Base-by-base conservation (phyloP, 2,329 filamentous ascomycete species). In the Alternaria gaisen region DNA sequence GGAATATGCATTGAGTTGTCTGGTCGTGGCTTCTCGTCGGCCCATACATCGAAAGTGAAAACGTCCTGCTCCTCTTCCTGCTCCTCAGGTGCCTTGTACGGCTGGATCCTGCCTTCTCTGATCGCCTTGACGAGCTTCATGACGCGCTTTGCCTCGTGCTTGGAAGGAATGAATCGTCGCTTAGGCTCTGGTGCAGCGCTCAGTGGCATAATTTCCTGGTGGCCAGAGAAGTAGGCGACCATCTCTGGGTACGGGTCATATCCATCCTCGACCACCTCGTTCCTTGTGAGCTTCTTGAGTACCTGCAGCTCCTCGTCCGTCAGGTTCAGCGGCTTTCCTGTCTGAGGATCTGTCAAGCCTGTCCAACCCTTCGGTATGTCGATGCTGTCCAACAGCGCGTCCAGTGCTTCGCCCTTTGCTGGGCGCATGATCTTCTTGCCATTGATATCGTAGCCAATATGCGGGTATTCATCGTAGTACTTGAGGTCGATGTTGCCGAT, bases 371-470 rank as follows among this genome's bases (percentile, higher is more conserved):
- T 93, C 14, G 95, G 95, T 36, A 99, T 85, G 75, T 99, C 95
- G 72, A 99, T 99, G 80, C 92, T 97, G 73, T 99, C 94, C 10
- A 99, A 85, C 43, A 99, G 85, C 12, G 93, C 93, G 83, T 99
- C 95, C 32, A 99, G 83, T 36, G 95, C 95, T 77, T 97, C 91
- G 53, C 94, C 94, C 69, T 93, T 94, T 4, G 96, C 95, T 7
- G 95, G 95, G 53, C 95, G 91, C 89, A 97, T 92, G 66, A 99
- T 97, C 80, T 92, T 96, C 86, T 96, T 97, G 79, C 95, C 95
- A 79, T 99, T 97, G 82, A 99, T 98, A 73, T 97, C 92, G 81
- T 99, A 99, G 61, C 95, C 95, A 76, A 99, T 97, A 78, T 99
- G 95, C 52, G 95, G 95, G 77, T 97, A 99, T 36, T 92, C 91